phyloP scores from a whole-genome alignment of 2,329 filamentous ascomycete genomes.

The Sporothrix protearum region DNA sequence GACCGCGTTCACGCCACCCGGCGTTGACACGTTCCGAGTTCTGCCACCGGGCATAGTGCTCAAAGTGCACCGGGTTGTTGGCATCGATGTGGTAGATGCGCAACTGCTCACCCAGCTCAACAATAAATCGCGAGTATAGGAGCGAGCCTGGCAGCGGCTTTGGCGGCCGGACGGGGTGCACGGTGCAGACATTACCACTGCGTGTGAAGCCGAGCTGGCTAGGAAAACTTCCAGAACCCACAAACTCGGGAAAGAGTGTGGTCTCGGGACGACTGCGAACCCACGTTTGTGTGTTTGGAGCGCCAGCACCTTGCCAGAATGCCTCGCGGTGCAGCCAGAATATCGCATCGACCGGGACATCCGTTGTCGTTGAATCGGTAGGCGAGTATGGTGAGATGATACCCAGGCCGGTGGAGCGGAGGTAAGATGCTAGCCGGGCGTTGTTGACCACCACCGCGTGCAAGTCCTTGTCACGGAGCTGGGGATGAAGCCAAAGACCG shows the following conservation, averaged over 20 bases:
- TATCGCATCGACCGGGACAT: slow-evolving; percentile 18
- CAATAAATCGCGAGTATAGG: slow-evolving; percentile 75
- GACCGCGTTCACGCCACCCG: slow-evolving; percentile 77
- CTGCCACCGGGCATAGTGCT: slow-evolving; percentile 63
- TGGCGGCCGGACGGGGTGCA: slow-evolving; percentile 65
- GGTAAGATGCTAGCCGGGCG: slow-evolving; percentile 21
- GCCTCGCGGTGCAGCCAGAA: slow-evolving; percentile 28
- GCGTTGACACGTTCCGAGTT: slow-evolving; percentile 77
- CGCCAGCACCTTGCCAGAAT: slow-evolving; percentile 41
- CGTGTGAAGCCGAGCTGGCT: slow-evolving; percentile 35
- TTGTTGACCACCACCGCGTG: slow-evolving; percentile 23
- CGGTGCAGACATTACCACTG: slow-evolving; percentile 37
- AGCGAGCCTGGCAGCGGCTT: slow-evolving; percentile 69
- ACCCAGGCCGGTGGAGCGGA: slow-evolving; percentile 26
- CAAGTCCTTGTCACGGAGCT: slow-evolving; percentile 20
- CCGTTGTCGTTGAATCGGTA: slow-evolving; percentile 15
- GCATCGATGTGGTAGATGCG: slow-evolving; percentile 63
- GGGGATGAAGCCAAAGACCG: slow-evolving; percentile 27
- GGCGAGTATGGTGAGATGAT: slow-evolving; percentile 25
- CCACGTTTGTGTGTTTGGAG: slow-evolving; percentile 49
- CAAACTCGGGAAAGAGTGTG: slow-evolving; percentile 42
- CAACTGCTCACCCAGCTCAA: slow-evolving; percentile 65
- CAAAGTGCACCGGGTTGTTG: slow-evolving; percentile 64
- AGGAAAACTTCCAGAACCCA: slow-evolving; percentile 38
- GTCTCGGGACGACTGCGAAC: slow-evolving; percentile 60